Evolutionary conservation across 176 grass and related monocot genomes (phyloP), one percentile per base, ranked within the genome.

Genomic region (Bothriochloa decipiens): DNA sequence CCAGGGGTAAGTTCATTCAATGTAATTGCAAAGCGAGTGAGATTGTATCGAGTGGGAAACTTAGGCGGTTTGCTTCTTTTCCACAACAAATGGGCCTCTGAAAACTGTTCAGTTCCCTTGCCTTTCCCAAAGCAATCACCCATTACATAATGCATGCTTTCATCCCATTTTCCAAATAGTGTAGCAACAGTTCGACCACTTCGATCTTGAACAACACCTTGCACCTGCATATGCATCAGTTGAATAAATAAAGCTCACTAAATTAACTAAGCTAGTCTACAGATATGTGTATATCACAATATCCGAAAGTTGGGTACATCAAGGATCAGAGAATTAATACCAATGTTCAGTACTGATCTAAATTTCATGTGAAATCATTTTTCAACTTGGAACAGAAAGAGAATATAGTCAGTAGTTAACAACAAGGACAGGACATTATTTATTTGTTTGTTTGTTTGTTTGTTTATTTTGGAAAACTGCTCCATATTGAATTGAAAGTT

Each of bases 141-240:
- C 87, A 89, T 78, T 37, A 96, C 93, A 87, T 90, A 99, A 76
- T 96, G 97, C 93, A 99, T 96, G 84, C 97, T 94, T 57, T 96
- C 97, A 82, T 99, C 97, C 97, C 97, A 99, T 55, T 99, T 99
- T 55, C 97, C 97, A 94, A 99, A 70, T 37, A 99, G 91, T 64
- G 97, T 96, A 78, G 97, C 93, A 47, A 94, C 91, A 62, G 88
- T 99, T 82, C 91, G 92, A 60, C 93, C 97, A 86, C 79, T 93
- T 81, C 90, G 83, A 77, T 99, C 93, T 79, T 99, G 97, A 80
- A 99, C 90, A 84, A 99, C 87, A 72, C 97, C 93, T 88, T 99
- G 93, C 68, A 99, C 97, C 97, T 99, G 71, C 87, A 91, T 68
- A 83, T 81, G 42, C 12, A 81, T 45, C 20, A 26, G 36, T 43